Evolutionary conservation across 495 filamentous ascomycete species (phyloP).

Genomic region (Friedmanniomyces simplex): DNA sequence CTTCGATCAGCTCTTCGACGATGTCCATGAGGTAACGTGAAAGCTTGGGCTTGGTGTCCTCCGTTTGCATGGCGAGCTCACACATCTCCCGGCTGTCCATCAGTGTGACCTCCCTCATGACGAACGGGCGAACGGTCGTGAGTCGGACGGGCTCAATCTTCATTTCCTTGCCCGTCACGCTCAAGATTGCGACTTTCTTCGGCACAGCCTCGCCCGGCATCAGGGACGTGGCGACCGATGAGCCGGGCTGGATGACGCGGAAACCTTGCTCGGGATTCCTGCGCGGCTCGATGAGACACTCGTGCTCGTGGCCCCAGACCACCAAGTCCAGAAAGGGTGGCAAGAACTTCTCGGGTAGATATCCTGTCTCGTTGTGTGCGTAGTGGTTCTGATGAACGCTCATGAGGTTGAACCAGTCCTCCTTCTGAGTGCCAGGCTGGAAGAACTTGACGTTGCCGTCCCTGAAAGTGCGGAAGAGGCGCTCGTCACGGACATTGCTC

Average conservation of each 20-base stretch:
- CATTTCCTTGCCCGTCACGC: constrained; percentile 72
- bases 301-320: constrained; percentile 96
- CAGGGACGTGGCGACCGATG: constrained; percentile 88
- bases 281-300: constrained; percentile 78
- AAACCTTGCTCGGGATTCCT: constrained; percentile 80
- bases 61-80: constrained; percentile 56
- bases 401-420: constrained; percentile 95
- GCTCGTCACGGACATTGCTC: constrained; percentile 93
- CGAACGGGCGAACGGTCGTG: constrained; percentile 83
- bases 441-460: constrained; percentile 93
- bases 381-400: constrained; percentile 95
- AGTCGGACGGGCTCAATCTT: constrained; percentile 69
- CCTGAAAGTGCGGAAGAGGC: constrained; percentile 83
- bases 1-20: constrained; percentile 74
- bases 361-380: constrained; percentile 78
- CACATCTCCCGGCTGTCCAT: constrained; percentile 66
- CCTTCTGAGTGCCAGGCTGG: constrained; percentile 66
- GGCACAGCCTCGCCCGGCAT: constrained; percentile 81
- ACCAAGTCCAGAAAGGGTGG: constrained; percentile 86
- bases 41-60: constrained; percentile 70
- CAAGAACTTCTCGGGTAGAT: constrained; percentile 88
- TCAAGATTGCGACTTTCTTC: constrained; percentile 83
- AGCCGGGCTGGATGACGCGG: constrained; percentile 94
- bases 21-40: constrained; percentile 64
- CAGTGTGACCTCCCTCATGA: constrained; percentile 73